phyloP scores from a whole-genome alignment of 2,329 filamentous ascomycete genomes.

The Tolypocladium ophioglossoides region DNA sequence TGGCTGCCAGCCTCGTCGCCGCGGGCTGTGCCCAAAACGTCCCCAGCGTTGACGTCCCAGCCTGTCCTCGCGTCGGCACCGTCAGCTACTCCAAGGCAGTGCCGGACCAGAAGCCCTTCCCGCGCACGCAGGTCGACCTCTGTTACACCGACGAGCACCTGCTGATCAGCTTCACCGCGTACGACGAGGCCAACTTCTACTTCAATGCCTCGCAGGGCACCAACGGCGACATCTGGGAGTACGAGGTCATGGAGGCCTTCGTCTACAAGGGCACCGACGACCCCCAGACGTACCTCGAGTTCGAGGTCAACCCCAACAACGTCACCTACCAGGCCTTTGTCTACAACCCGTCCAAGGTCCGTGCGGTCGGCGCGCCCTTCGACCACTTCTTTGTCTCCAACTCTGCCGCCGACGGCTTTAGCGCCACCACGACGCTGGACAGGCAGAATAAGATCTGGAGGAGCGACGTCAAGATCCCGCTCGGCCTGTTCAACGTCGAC shows the following conservation, averaged over 20 bases:
- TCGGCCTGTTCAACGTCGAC: conserved; percentile 40
- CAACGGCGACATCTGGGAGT: conserved; percentile 36
- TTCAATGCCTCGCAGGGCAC: conserved; percentile 30
- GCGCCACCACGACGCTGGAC: conserved; percentile 28
- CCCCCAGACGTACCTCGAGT: conserved; percentile 38
- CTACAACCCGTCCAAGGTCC: conserved; percentile 37
- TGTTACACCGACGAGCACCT: conserved; percentile 33
- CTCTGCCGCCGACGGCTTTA: conserved; percentile 29
- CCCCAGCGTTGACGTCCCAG: conserved; percentile 24
- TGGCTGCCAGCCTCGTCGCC: conserved; percentile 1
- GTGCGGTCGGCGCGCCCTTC: conserved; percentile 28
- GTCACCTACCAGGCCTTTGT: conserved; percentile 40
- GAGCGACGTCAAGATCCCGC: conserved; percentile 29
- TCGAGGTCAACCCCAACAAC: conserved; percentile 40
- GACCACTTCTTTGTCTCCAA: conserved; percentile 31
- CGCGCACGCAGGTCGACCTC: conserved; percentile 32
- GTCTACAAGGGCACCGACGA: conserved; percentile 33
- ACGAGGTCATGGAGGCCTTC: conserved; percentile 41
- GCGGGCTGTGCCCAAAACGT: conserved; percentile 4
- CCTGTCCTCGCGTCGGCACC: conserved; percentile 24
- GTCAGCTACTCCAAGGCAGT: conserved; percentile 30
- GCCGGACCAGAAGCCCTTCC: conserved; percentile 28
- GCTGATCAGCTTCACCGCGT: conserved; percentile 31
- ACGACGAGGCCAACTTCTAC: conserved; percentile 35
- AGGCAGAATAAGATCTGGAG: conserved; percentile 25